Conservation (phyloP, 2,329 filamentous ascomycete genomes). For the Akanthomyces muscarius region DNA sequence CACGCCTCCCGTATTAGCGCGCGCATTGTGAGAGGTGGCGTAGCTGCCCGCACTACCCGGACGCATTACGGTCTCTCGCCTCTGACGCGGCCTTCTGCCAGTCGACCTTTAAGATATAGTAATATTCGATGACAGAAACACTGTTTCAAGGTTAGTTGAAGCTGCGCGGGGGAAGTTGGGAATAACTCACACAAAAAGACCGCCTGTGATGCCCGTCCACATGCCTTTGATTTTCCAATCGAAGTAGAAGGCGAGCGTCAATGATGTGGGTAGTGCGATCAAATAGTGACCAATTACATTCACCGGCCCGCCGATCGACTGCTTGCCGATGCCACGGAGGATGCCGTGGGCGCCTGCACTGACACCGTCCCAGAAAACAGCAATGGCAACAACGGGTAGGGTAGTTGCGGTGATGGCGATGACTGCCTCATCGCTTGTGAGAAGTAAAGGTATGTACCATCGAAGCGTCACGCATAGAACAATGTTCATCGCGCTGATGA, state of each 20-base stretch:
- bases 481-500: conserved; percentile 78
- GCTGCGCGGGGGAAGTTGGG: not conserved
- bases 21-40: not conserved
- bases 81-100: conserved; percentile 52
- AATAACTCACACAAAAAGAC: conserved; percentile 42
- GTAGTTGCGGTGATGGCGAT: conserved; percentile 64
- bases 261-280: conserved; percentile 78
- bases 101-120: conserved; percentile 46
- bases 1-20: not conserved
- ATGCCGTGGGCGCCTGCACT: conserved; percentile 78
- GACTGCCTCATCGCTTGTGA: conserved; percentile 68
- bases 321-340: conserved; percentile 79
- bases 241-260: conserved; percentile 72
- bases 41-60: conserved; percentile 30
- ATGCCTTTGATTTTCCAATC: conserved; percentile 75
- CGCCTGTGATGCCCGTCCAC: conserved; percentile 75
- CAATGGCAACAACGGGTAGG: conserved; percentile 77
- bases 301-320: conserved; percentile 85
- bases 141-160: conserved; percentile 28
- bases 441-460: conserved; percentile 69
- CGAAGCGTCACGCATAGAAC: conserved; percentile 64
- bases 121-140: conserved; percentile 50
- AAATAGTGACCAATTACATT: conserved; percentile 84
- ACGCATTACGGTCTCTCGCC: conserved; percentile 48
- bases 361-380: conserved; percentile 85